A percentile compares a stretch with the other conserved stretches of the same genome.
These are phyloP conservation scores for Dendrobium officinale DNA, from an alignment of 106 monocot genomes.

Conservation along the genomic window DNA sequence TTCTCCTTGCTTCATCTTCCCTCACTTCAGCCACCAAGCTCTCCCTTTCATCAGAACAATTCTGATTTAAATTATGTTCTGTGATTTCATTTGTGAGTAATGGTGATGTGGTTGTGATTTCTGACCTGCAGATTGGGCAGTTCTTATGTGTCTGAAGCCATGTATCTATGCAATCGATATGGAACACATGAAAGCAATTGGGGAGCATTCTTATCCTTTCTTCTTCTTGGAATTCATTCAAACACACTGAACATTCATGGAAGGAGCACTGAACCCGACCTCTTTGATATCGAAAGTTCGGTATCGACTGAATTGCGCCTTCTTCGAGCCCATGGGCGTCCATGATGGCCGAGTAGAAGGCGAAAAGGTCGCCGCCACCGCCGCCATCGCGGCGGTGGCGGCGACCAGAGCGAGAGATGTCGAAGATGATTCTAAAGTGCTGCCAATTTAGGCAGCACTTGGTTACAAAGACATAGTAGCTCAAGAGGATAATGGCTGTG, in stretches of 20 bases:
- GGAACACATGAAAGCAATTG: constrained; percentile 40
- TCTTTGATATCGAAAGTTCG: constrained; percentile 10
- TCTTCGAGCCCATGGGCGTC: constrained; percentile 15
- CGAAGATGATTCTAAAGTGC: neutral
- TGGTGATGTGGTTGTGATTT: neutral
- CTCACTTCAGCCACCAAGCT: too few species aligned
- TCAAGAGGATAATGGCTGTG: constrained; percentile 1
- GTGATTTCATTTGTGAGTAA: neutral
- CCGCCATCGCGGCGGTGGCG: neutral
- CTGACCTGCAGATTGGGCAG: constrained; percentile 34
- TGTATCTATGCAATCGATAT: constrained; percentile 45
- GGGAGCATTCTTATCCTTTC: constrained; percentile 39
- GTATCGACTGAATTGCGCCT: constrained; percentile 30
- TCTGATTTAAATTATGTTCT: neutral
- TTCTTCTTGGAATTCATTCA: constrained; percentile 33
- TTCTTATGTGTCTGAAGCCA: constrained; percentile 42
- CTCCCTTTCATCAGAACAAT: neutral
- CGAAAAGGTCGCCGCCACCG: neutral
- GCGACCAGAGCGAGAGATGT: neutral
- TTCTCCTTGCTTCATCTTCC: neutral
- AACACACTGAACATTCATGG: constrained; percentile 30
- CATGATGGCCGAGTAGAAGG: neutral
- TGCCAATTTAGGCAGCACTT: constrained; percentile 23
- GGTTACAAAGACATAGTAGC: constrained; percentile 18
- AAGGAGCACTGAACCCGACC: neutral